Conservation (phyloP, 2,329 filamentous ascomycete species). For the Fusarium musae region DNA sequence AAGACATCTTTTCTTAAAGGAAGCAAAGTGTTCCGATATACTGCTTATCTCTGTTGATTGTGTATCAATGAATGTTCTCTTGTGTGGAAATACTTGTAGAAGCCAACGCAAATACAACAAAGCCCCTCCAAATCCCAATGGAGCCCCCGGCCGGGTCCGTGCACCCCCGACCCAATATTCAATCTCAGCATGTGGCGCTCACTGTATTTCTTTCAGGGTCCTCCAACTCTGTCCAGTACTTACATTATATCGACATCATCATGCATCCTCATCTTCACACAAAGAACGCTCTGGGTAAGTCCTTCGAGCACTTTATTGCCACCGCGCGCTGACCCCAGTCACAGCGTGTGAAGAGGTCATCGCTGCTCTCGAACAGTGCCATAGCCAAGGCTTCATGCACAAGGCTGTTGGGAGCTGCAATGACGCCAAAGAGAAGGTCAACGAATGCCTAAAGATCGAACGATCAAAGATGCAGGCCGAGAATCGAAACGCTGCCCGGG, state of each 20-base stretch:
- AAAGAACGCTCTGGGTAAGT: slow-evolving; percentile 84
- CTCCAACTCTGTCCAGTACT: slow-evolving; percentile 15
- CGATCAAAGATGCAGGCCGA: slow-evolving; percentile 79
- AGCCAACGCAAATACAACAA: slow-evolving; percentile 9
- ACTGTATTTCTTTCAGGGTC: slow-evolving; percentile 36
- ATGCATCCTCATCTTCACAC: slow-evolving; percentile 99
- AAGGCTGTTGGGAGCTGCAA: slow-evolving; percentile 94
- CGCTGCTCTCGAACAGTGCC: slow-evolving; percentile 93
- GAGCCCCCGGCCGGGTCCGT: slow-evolving; percentile 45
- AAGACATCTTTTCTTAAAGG: slow-evolving; percentile 57
- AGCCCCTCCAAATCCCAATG: slow-evolving; percentile 40
- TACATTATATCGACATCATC: slow-evolving; percentile 43
- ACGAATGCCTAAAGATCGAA: slow-evolving; percentile 84
- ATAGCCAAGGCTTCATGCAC: slow-evolving; percentile 90
- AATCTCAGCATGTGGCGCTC: slow-evolving; percentile 25
- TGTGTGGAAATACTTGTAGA: slow-evolving; percentile 1
- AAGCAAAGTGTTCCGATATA: not conserved
- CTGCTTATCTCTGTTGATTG: slow-evolving; percentile 4
- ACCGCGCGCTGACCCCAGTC: slow-evolving; percentile 29
- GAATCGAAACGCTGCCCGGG: slow-evolving; percentile 76
- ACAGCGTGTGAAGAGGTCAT: slow-evolving; percentile 95
- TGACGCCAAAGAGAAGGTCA: slow-evolving; percentile 83
- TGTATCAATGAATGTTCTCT: slow-evolving; percentile 22
- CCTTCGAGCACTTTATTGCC: not conserved
- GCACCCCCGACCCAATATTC: slow-evolving; percentile 38